phyloP scores from a whole-genome alignment of 345 rosid genomes.

The Eucalyptus urophylla region DNA sequence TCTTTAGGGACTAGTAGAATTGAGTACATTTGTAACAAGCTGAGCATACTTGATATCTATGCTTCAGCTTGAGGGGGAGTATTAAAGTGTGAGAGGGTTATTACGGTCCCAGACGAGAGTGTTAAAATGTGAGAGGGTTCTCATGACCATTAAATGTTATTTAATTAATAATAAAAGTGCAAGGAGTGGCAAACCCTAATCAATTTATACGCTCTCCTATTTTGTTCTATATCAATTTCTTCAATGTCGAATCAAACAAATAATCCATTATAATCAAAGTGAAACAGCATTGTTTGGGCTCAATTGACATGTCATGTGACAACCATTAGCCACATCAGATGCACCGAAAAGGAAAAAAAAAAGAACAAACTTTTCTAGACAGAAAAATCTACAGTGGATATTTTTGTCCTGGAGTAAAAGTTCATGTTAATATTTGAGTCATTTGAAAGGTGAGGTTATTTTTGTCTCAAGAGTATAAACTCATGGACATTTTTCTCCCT shows the following conservation, averaged over 20 bases:
- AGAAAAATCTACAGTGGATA: neutral
- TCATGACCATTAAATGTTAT: neutral
- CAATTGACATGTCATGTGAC: neutral
- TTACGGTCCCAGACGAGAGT: neutral
- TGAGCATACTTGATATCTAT: neutral
- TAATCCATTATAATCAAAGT: neutral
- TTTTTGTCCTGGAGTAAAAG: neutral
- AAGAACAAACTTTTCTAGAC: neutral
- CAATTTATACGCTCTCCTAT: neutral
- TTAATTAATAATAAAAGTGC: neutral
- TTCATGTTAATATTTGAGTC: neutral
- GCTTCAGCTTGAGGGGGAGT: neutral
- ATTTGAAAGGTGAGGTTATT: neutral
- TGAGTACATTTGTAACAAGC: neutral
- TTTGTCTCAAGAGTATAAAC: neutral
- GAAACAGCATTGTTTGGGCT: neutral
- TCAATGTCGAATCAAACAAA: neutral
- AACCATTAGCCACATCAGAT: neutral
- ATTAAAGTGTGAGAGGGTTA: neutral
- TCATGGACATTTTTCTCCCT: neutral
- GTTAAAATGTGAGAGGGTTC: neutral
- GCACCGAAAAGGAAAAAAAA: no score
- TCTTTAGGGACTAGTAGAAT: neutral
- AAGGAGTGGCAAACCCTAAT: neutral
- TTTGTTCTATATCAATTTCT: neutral